A percentile compares a stretch with the other conserved stretches of the same genome.
These are phyloP conservation scores for Aspergillus udagawae DNA, from an alignment of 2,329 filamentous ascomycete species.

Conservation along the genomic window DNA sequence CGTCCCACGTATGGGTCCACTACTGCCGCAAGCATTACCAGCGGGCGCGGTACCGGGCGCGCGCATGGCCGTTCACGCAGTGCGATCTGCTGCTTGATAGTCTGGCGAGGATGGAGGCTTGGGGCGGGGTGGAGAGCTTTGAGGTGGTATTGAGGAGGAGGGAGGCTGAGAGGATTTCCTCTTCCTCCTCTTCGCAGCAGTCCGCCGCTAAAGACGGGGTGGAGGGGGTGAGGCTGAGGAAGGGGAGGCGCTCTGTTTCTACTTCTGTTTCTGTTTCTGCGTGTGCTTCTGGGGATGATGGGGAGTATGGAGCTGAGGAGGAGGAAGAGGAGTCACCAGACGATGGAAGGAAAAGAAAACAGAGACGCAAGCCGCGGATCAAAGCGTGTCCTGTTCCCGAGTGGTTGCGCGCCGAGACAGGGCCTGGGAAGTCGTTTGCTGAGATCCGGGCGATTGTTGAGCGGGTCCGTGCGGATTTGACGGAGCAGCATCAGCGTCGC, in stretches of 20 bases:
- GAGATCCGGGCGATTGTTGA: constrained; percentile 27
- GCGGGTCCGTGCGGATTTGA: constrained; percentile 21
- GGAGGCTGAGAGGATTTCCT: constrained; percentile 35
- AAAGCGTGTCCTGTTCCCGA: constrained; percentile 28
- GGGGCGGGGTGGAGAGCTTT: constrained; percentile 60
- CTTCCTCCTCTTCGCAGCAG: no score
- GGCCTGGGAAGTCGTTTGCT: constrained; percentile 24
- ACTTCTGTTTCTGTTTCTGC: neutral
- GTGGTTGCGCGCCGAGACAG: constrained; percentile 27
- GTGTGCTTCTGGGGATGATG: neutral
- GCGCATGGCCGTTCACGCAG: constrained; percentile 56
- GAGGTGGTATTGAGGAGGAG: constrained; percentile 61
- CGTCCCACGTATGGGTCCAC: constrained; percentile 66
- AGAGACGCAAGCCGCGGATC: constrained; percentile 20
- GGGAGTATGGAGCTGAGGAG: no score
- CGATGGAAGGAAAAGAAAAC: neutral
- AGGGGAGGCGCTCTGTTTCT: neutral
- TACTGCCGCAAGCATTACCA: constrained; percentile 83
- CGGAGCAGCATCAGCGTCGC: neutral
- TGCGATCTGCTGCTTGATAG: constrained; percentile 62
- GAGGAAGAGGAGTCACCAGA: neutral
- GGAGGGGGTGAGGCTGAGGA: no score
- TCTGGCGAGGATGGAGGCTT: constrained; percentile 59
- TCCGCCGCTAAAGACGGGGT: no score
- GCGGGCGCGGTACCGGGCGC: constrained; percentile 65